A percentile compares a stretch with the other conserved stretches of the same genome.
These are phyloP conservation scores for Heterobasidion irregulare DNA, from an alignment of 1,284 basidiomycete genomes.

Conservation along the genomic window DNA sequence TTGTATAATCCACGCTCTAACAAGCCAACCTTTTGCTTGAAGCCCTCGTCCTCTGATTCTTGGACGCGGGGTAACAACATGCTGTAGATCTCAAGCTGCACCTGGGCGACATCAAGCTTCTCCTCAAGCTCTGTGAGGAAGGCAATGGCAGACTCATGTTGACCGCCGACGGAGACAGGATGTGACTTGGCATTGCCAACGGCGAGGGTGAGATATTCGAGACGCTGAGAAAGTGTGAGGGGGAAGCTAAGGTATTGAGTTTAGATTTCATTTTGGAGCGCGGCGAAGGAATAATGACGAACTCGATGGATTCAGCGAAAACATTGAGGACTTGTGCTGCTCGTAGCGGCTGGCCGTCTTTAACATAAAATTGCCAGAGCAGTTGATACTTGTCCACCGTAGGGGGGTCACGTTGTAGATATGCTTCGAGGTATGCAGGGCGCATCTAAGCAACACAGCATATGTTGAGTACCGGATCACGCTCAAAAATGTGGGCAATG, in stretches of 20 bases:
- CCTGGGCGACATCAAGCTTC: constrained; percentile 93
- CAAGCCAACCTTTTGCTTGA: constrained; percentile 44
- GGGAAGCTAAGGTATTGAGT: constrained; percentile 41
- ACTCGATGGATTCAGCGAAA: constrained; percentile 85
- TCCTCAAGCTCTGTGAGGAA: constrained; percentile 93
- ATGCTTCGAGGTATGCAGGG: constrained; percentile 80
- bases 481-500: constrained; percentile 1
- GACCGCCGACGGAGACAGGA: constrained; percentile 65
- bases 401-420: constrained; percentile 77
- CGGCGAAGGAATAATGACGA: constrained; percentile 20
- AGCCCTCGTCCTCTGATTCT: constrained; percentile 25
- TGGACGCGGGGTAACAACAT: constrained; percentile 52
- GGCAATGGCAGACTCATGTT: constrained; percentile 80
- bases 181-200: constrained; percentile 95
- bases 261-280: constrained; percentile 1
- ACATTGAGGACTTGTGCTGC: constrained; percentile 86
- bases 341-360: constrained; percentile 75
- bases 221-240: constrained; percentile 60
- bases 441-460: constrained; percentile 44
- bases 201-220: constrained; percentile 89
- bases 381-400: constrained; percentile 82
- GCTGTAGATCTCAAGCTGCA: constrained; percentile 85
- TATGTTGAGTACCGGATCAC: background rate
- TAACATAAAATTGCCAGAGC: constrained; percentile 96
- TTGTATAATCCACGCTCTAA: constrained; percentile 52